Conservation (phyloP, 2,329 filamentous ascomycete genomes). For the Penicillium brasilianum region DNA sequence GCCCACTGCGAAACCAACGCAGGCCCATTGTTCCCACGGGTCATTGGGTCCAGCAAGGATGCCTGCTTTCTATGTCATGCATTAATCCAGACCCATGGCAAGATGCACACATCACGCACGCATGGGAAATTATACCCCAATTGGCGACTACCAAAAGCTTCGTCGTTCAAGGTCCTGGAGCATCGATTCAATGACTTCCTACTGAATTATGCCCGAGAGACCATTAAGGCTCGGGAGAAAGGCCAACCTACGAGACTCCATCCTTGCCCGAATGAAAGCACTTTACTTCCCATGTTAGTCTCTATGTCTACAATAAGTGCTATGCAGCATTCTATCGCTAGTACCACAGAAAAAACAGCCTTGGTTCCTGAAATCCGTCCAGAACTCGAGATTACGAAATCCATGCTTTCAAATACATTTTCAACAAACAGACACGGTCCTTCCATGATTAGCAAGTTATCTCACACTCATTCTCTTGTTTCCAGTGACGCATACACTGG, state of each 20-base stretch:
- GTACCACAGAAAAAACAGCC: background rate
- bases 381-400: background rate
- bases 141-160: background rate
- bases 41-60: constrained; percentile 34
- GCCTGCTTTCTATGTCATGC: constrained; percentile 33
- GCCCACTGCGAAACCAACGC: constrained; percentile 26
- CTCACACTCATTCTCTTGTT: too few relatives aligned
- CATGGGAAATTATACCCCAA: constrained; percentile 28
- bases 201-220: background rate
- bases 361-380: background rate
- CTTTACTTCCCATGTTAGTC: background rate
- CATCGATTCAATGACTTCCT: background rate
- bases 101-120: constrained; percentile 25
- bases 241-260: background rate
- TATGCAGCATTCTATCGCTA: background rate
- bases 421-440: too few relatives aligned
- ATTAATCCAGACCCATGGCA: constrained; percentile 22
- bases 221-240: background rate
- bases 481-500: too few relatives aligned
- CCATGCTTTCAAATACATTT: too few relatives aligned
- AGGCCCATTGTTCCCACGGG: constrained; percentile 16
- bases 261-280: background rate
- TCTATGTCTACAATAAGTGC: background rate
- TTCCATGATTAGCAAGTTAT: too few relatives aligned
- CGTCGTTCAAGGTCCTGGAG: background rate